Conservation (phyloP, 176 grass and related monocot species). For the Hordeum marinum region DNA sequence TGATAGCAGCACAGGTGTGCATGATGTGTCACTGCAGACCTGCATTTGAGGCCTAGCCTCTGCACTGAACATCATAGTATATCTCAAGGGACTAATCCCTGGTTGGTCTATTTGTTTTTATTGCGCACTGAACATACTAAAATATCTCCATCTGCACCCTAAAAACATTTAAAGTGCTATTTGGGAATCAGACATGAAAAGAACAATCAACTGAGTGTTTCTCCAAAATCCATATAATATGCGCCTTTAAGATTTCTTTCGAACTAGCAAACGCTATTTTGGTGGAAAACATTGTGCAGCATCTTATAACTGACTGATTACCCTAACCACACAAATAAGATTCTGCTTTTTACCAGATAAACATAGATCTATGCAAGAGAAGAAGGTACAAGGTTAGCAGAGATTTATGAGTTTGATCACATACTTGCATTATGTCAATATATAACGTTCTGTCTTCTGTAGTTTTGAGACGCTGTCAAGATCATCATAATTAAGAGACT, state of each 20-base stretch:
- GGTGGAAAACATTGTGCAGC: background rate
- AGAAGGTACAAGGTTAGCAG: background rate
- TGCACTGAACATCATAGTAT: too few relatives aligned
- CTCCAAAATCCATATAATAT: background rate
- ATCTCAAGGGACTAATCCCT: background rate
- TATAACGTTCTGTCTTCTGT: conserved; percentile 59
- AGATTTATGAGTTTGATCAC: background rate
- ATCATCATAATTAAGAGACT: conserved; percentile 60
- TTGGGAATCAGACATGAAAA: background rate
- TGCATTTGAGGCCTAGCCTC: background rate
- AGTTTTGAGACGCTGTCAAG: conserved; percentile 69
- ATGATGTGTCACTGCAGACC: background rate
- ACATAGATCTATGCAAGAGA: background rate
- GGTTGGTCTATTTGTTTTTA: background rate
- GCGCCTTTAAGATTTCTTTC: background rate
- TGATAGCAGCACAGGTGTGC: background rate
- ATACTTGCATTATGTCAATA: conserved; percentile 69
- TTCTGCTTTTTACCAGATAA: background rate
- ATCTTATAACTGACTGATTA: background rate
- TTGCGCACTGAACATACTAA: background rate
- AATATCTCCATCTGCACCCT: background rate
- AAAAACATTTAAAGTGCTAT: background rate
- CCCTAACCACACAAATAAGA: background rate
- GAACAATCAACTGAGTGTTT: background rate
- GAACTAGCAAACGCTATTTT: background rate